Evolutionary conservation across 2,329 filamentous ascomycete species (phyloP), one percentile per base, ranked within the genome.

Genomic region (Beauveria brongniartii): DNA sequence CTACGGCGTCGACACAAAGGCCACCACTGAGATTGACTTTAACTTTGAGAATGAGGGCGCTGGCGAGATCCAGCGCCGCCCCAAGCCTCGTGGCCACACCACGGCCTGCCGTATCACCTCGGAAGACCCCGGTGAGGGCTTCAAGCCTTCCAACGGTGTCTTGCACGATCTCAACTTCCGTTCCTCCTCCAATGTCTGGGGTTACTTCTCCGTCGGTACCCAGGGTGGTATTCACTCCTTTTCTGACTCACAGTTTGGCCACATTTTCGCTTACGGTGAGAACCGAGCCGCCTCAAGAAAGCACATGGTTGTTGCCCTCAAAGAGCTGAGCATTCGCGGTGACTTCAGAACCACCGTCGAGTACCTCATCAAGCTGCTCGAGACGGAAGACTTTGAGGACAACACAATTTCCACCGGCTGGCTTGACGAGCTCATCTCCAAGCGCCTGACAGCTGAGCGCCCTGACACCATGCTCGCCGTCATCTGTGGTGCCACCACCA

Each of bases 141-240:
- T 99, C 86, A 99, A 99, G 84, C 94, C 94, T 62, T 99, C 94
- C 51, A 96, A 93, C 71, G 94, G 94, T 86, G 96, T 93, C 58
- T 95, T 99, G 86, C 94, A 97, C 80, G 94, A 99, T 72, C 81
- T 99, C 71, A 99, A 99, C 82, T 99, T 99, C 86, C 86, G 94
- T 72, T 95, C 90, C 80, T 96, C 92, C 74, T 97, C 94, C 65
- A 99, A 99, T 68, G 94, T 97, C 61, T 99, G 94, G 94, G 94
- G 94, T 82, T 99, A 99, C 78, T 99, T 99, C 86, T 99, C 94
- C 58, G 94, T 99, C 74, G 91, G 92, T 79, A 94, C 92, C 10
- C 88, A 92, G 61, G 93, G 92, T 79, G 92, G 92, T 76, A 99
- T 99, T 67, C 94, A 99, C 85, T 97, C 91, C 76, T 99, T 96